phyloP scores from a whole-genome alignment of 345 rosid genomes.

The Heritiera fomes region DNA sequence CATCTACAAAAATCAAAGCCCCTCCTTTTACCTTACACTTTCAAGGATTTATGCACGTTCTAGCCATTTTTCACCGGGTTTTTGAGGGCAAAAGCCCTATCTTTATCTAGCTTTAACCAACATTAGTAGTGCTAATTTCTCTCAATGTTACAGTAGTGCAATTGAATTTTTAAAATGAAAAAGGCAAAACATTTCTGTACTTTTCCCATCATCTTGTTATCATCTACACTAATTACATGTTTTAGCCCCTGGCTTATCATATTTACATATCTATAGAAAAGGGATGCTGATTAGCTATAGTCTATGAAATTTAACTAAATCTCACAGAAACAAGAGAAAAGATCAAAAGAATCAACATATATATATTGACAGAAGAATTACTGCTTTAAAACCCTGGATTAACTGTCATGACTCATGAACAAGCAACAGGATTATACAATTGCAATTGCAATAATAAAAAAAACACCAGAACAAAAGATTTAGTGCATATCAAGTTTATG shows the following conservation, averaged over 20 bases:
- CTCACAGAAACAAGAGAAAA: background rate
- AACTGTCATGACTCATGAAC: background rate
- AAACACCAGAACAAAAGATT: background rate
- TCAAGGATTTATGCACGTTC: background rate
- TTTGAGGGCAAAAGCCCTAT: background rate
- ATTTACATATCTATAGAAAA: background rate
- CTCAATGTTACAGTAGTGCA: background rate
- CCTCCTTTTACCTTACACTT: background rate
- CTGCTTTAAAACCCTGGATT: background rate
- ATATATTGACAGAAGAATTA: background rate
- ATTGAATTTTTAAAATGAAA: background rate
- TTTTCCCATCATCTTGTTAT: background rate
- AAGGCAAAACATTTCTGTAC: background rate
- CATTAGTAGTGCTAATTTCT: background rate
- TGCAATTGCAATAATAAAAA: background rate
- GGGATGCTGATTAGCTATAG: background rate
- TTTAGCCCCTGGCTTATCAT: background rate
- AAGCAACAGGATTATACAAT: background rate
- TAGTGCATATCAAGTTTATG: background rate
- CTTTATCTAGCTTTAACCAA: background rate
- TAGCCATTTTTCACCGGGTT: background rate
- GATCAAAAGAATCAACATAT: background rate
- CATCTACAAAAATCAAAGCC: background rate
- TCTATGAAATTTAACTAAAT: background rate
- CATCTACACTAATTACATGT: background rate